Percentiles rank a stretch among this genome's conserved stretches.
These are phyloP conservation scores for Taiozyma onychis DNA, from an alignment of 1,139 yeast genomes.

Conservation along the genomic window DNA sequence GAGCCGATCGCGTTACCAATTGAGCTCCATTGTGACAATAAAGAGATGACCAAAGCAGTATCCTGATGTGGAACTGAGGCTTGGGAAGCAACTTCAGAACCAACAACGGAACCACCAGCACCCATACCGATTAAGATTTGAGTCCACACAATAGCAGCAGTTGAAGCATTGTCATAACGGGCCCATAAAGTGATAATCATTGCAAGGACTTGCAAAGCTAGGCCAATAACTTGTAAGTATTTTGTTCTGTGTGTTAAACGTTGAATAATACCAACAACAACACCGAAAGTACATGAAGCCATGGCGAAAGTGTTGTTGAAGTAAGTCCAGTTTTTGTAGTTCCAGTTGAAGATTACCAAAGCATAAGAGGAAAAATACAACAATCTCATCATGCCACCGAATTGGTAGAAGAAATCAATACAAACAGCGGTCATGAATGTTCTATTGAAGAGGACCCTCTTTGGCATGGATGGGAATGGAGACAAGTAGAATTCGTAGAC, in stretches of 20 bases:
- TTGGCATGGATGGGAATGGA: constrained; percentile 30
- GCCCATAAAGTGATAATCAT: constrained; percentile 24
- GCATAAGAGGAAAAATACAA: constrained; percentile 27
- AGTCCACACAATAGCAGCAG: constrained; percentile 21
- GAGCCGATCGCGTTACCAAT: constrained; percentile 43
- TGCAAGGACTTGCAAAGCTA: constrained; percentile 25
- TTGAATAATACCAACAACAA: constrained; percentile 27
- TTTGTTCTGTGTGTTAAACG: constrained; percentile 29
- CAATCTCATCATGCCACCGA: constrained; percentile 24
- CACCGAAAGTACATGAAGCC: constrained; percentile 30
- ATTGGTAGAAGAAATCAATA: constrained; percentile 26
- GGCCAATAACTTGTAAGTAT: constrained; percentile 27
- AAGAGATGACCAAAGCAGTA: constrained; percentile 37
- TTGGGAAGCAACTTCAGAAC: constrained; percentile 29
- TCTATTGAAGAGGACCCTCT: constrained; percentile 27
- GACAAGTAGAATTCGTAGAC: constrained; percentile 26
- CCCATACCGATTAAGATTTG: constrained; percentile 24
- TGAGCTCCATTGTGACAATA: constrained; percentile 33
- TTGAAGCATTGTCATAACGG: constrained; percentile 19
- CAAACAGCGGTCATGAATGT: constrained; percentile 27
- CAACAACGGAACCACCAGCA: constrained; percentile 29
- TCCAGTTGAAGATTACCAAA: constrained; percentile 23
- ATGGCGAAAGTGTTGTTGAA: constrained; percentile 29
- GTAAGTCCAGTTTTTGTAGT: constrained; percentile 28
- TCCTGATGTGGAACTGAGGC: constrained; percentile 40